Evolutionary conservation across 75 land plant genomes (phyloP).

Genomic region (Gnetum montanum): DNA sequence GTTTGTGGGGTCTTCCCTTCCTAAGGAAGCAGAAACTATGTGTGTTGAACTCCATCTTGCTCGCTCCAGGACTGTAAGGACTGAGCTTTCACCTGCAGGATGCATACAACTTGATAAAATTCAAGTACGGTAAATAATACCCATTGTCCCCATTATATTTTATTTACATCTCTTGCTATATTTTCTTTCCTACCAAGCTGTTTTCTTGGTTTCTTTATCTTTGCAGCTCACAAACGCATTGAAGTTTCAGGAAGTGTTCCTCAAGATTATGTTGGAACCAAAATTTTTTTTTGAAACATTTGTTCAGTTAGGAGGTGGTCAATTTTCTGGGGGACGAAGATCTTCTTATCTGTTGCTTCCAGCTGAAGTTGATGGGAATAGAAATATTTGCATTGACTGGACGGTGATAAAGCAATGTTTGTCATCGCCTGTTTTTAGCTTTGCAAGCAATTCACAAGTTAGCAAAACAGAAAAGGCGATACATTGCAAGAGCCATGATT

Average conservation of each 20-base stretch:
- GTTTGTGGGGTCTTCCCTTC: conserved; percentile 56
- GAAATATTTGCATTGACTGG: conserved; percentile 55
- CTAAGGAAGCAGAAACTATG: conserved; percentile 45
- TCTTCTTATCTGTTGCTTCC: conserved; percentile 60
- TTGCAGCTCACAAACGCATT: conserved; percentile 45
- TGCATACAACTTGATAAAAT: conserved; percentile 26
- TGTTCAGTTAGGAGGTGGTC: conserved; percentile 29
- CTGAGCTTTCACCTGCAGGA: conserved; percentile 35
- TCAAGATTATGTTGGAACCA: conserved; percentile 56
- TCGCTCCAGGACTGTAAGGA: conserved; percentile 53
- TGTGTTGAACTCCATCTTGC: conserved; percentile 55
- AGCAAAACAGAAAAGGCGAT: too few relatives aligned
- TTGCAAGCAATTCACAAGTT: not conserved
- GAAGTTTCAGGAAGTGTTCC: conserved; percentile 55
- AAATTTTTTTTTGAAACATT: conserved; percentile 19
- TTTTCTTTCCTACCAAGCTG: not conserved
- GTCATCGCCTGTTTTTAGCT: conserved; percentile 40
- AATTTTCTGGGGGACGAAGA: not conserved
- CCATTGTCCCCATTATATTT: not conserved
- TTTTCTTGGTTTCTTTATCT: not conserved
- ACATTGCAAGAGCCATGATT: too few relatives aligned
- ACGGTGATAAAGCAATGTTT: conserved; percentile 31
- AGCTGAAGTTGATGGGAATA: conserved; percentile 9
- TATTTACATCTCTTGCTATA: not conserved
- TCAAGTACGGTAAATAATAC: conserved; percentile 31